A percentile compares a stretch with the other conserved stretches of the same genome.
phyloP scores from a whole-genome alignment of 2,329 filamentous ascomycete genomes.

The Colletotrichum musicola region DNA sequence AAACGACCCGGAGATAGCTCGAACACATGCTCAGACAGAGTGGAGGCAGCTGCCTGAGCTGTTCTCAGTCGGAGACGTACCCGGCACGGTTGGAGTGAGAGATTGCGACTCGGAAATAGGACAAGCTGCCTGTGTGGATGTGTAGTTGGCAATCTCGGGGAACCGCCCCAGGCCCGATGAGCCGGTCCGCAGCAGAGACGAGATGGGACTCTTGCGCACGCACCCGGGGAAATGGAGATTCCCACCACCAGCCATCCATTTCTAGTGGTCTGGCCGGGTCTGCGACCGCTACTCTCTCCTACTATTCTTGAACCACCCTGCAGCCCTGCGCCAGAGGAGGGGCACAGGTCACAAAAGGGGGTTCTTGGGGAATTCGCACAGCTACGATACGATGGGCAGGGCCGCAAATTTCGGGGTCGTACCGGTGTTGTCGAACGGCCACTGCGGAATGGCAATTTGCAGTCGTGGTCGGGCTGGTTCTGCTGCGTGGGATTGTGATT shows the following conservation, averaged over 20 bases:
- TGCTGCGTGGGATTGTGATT: not conserved
- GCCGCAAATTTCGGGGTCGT: slow-evolving; percentile 4
- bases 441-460: slow-evolving; percentile 23
- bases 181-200: slow-evolving; percentile 16
- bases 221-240: slow-evolving; percentile 13
- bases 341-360: slow-evolving; percentile 11
- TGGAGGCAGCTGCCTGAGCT: not conserved
- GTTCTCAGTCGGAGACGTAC: not conserved
- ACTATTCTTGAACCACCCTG: not conserved
- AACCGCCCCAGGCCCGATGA: slow-evolving; percentile 6
- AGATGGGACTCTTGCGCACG: slow-evolving; percentile 8
- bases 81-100: slow-evolving; percentile 8
- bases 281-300: not conserved
- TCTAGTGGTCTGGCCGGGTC: too few relatives aligned
- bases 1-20: not conserved
- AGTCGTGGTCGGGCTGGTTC: not conserved
- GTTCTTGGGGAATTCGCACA: slow-evolving; percentile 2
- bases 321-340: slow-evolving; percentile 32
- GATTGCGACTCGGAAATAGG: slow-evolving; percentile 14
- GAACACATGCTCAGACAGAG: slow-evolving; percentile 27
- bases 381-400: not conserved
- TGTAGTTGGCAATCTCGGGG: slow-evolving; percentile 20
- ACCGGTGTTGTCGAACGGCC: slow-evolving; percentile 13
- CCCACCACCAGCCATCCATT: slow-evolving; percentile 1
- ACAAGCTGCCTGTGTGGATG: slow-evolving; percentile 20